Conservation (phyloP, 768 basidiomycete species). For the Erythrobasidium yunnanense region DNA sequence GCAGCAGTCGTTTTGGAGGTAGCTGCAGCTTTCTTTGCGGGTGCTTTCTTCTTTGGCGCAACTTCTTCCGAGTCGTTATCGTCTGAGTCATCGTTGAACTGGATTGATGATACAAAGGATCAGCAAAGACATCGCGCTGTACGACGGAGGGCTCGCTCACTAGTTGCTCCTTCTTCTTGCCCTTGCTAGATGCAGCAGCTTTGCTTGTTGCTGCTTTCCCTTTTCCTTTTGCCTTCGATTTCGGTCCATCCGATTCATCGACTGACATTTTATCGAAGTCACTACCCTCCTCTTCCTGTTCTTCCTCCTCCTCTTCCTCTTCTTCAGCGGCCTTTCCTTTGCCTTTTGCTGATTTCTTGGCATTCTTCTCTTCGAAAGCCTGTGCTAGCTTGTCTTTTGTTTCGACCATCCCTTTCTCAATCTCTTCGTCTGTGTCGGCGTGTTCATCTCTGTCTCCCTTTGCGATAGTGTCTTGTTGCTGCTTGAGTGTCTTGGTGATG, state of each 20-base stretch:
- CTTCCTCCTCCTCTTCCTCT: neutral
- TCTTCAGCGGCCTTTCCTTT: conserved; percentile 30
- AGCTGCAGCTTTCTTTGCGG: conserved; percentile 21
- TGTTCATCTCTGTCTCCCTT: conserved; percentile 38
- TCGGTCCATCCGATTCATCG: neutral
- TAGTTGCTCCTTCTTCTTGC: conserved; percentile 9
- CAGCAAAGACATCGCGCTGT: no score
- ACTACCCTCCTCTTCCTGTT: neutral
- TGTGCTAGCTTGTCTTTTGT: conserved; percentile 38
- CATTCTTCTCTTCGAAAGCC: conserved; percentile 31
- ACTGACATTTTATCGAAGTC: conserved; percentile 8
- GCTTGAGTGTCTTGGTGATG: conserved; percentile 41
- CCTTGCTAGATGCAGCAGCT: conserved; percentile 20
- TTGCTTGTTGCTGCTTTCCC: conserved; percentile 3
- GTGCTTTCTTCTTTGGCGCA: conserved; percentile 27
- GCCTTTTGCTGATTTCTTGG: conserved; percentile 17
- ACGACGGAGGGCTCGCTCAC: no score
- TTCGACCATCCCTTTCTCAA: conserved; percentile 37
- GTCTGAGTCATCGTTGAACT: conserved; percentile 29
- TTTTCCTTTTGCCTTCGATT: conserved; percentile 4
- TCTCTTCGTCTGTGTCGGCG: conserved; percentile 42
- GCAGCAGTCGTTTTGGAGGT: neutral
- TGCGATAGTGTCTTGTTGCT: conserved; percentile 36
- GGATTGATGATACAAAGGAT: no score
- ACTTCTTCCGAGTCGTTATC: neutral